Evolutionary conservation across 805 yeast genomes (phyloP).

Genomic region (Maudiozyma turicensis): DNA sequence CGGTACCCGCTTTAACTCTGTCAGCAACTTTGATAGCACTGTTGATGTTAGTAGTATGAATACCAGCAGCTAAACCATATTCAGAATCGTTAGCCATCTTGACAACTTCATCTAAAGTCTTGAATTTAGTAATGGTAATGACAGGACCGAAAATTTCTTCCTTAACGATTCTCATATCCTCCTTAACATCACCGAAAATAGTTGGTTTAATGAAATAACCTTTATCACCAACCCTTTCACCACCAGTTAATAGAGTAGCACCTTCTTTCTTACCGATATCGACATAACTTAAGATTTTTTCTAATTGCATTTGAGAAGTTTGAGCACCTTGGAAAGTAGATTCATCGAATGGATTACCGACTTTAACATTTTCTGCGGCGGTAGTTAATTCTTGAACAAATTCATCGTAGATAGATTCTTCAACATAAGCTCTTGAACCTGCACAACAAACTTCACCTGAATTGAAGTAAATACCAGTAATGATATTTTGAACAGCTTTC

Average conservation of each 20-base stretch:
- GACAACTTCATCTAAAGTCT: conserved; percentile 64
- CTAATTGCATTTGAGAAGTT: conserved; percentile 57
- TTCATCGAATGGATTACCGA: conserved; percentile 74
- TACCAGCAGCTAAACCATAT: conserved; percentile 83
- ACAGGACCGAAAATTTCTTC: conserved; percentile 95
- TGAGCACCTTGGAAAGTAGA: conserved; percentile 67
- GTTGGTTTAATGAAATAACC: conserved; percentile 78
- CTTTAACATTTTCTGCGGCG: conserved; percentile 43
- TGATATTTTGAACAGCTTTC: conserved; percentile 54
- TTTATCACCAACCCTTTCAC: conserved; percentile 60
- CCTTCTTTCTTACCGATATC: conserved; percentile 58
- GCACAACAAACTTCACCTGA: conserved; percentile 94
- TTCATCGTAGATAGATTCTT: conserved; percentile 60
- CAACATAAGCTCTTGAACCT: conserved; percentile 79
- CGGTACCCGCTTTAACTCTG: conserved; percentile 66
- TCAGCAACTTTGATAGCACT: conserved; percentile 59
- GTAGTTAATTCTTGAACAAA: conserved; percentile 48
- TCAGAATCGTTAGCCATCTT: conserved; percentile 64
- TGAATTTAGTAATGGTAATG: conserved; percentile 64
- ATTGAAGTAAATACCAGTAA: conserved; percentile 74
- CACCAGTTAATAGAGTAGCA: conserved; percentile 71
- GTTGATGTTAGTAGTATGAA: conserved; percentile 63
- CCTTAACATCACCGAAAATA: conserved; percentile 70
- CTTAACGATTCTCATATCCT: conserved; percentile 62
- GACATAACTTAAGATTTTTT: conserved; percentile 54